Evolutionary conservation across 768 basidiomycete species (phyloP).

Genomic region (Fistulinella prunicolor): DNA sequence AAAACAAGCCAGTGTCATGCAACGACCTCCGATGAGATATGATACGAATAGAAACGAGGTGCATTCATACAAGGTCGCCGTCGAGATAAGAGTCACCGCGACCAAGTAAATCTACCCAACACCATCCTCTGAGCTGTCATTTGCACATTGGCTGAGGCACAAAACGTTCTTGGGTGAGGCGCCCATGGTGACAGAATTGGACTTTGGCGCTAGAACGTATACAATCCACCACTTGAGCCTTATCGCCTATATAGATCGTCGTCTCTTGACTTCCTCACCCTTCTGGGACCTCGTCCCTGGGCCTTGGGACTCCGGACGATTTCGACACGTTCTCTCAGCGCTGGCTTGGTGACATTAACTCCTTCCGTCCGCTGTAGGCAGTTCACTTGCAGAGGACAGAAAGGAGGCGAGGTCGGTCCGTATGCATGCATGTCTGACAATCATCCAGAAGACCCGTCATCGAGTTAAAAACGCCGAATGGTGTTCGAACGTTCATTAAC

Average conservation of each 20-base stretch:
- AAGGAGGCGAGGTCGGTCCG: conserved; percentile 10
- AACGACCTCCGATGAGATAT: too few species aligned
- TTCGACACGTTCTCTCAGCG: background rate
- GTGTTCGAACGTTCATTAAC: too few species aligned
- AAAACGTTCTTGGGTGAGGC: background rate
- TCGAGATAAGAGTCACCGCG: background rate
- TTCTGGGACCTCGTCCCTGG: background rate
- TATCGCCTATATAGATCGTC: background rate
- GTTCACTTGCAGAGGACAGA: conserved; percentile 18
- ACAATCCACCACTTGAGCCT: background rate
- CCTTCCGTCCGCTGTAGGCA: conserved; percentile 29
- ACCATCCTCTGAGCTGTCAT: too few species aligned
- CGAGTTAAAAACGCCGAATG: too few species aligned
- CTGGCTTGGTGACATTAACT: background rate
- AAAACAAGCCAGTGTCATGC: too few species aligned
- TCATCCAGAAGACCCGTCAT: too few species aligned
- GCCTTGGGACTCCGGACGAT: background rate
- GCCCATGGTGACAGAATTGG: background rate
- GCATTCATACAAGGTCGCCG: too few species aligned
- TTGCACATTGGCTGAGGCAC: background rate
- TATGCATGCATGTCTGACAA: background rate
- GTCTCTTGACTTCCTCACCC: conserved; percentile 1
- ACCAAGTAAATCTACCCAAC: background rate
- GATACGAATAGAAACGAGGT: too few species aligned
- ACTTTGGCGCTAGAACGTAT: background rate